Conservation (phyloP, 306 rosid species). For the Comarum palustre region DNA sequence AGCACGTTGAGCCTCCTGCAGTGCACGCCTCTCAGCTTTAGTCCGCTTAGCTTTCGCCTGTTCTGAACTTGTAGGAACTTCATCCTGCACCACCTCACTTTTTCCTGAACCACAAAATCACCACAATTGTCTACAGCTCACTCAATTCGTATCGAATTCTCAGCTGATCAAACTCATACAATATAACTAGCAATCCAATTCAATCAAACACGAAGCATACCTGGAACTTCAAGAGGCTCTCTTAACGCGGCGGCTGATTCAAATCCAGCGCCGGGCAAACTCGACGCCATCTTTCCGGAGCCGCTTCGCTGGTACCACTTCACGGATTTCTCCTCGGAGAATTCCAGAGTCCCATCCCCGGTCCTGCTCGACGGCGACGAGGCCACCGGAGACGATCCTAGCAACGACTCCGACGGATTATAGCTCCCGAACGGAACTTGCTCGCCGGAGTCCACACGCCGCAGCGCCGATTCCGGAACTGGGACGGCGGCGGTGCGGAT, state of each 20-base stretch:
- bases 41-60: slow-evolving; percentile 55
- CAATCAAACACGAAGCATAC: slow-evolving; percentile 24
- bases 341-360: slow-evolving; percentile 43
- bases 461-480: slow-evolving; percentile 49
- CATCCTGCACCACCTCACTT: slow-evolving; percentile 31
- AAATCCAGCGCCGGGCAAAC: slow-evolving; percentile 38
- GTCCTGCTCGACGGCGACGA: slow-evolving; percentile 49
- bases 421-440: slow-evolving; percentile 49
- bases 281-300: slow-evolving; percentile 40
- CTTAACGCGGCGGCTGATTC: slow-evolving; percentile 29
- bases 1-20: slow-evolving; percentile 90
- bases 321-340: slow-evolving; percentile 51
- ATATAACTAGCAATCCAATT: not conserved
- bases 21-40: slow-evolving; percentile 79
- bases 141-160: not conserved
- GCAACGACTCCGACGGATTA: slow-evolving; percentile 44
- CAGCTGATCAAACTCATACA: not conserved
- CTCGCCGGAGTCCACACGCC: slow-evolving; percentile 38
- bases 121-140: not conserved
- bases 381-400: slow-evolving; percentile 42
- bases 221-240: slow-evolving; percentile 26
- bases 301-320: slow-evolving; percentile 36
- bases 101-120: slow-evolving; percentile 41
- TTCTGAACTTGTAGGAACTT: slow-evolving; percentile 35
- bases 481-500: slow-evolving; percentile 53